Evolutionary conservation across 1,139 yeast genomes (phyloP), one percentile per base, ranked within the genome.

Genomic region (Zhuliangozyma blackwelliae): DNA sequence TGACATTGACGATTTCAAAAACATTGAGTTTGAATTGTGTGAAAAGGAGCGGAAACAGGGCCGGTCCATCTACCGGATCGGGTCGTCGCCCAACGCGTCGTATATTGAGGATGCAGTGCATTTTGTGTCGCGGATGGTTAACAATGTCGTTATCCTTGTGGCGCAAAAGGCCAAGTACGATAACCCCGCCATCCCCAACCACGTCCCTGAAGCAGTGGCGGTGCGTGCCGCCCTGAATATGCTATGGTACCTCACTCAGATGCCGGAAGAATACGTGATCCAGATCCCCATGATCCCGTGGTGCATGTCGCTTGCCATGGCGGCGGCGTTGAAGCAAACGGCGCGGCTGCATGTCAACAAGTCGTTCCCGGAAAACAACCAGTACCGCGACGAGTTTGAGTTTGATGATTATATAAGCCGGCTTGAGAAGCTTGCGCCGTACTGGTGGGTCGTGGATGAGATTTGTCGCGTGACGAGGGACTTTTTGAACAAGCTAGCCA

Each of bases 371-470:
- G 33, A 37, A 11, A 16, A 22, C 12, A 41, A 41, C n/a, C 29
- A 28, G 29, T 36, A 40, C 31, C 28, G 33, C 10, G 43, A 41
- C 29, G 37, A 21, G 20, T 45, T 39, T 27, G 45, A 44, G 19
- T 41, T 54, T 28, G 53, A 52, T 29, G 55, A 50, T 23, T 55
- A 49, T 37, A 44, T 61, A 33, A 28, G 16, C 3, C 51, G 46
- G 23, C 45, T 61, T 28, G 55, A 56, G 19, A 46, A 50, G 28
- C 57, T 53, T 43, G 37, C 54, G 7, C 37, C 44, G 6, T 48
- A 52, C n/a, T 60, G 63, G 62, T 55, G 57, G 55, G 50, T 58
- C 22, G 60, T 60, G 10, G 65, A 59, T 32, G 65, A 60, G 37
- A 51, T 59, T 33, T 51, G 54, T 32, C 44, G 50, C 31, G 42